phyloP scores from a whole-genome alignment of 2,329 filamentous ascomycete species.

The Fusarium sp. region DNA sequence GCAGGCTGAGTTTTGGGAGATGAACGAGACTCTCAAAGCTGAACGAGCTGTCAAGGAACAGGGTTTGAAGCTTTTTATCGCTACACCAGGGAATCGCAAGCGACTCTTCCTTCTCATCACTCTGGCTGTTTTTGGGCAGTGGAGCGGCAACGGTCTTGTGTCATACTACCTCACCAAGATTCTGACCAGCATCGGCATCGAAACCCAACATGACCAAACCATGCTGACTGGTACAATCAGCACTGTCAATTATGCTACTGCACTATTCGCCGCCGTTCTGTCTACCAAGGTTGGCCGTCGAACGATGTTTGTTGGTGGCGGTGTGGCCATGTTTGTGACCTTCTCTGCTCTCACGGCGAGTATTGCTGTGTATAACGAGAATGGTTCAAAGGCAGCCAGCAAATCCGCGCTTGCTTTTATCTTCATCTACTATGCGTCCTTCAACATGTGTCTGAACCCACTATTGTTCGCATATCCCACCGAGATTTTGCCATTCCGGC shows the following conservation, averaged over 20 bases:
- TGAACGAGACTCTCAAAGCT: conserved; percentile 26
- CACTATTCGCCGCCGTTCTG: conserved; percentile 12
- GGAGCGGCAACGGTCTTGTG: conserved; percentile 48
- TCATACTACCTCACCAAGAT: conserved; percentile 41
- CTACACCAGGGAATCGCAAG: conserved; percentile 42
- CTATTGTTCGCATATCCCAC: conserved; percentile 21
- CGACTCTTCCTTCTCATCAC: conserved; percentile 51
- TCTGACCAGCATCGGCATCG: conserved; percentile 40
- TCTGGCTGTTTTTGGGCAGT: conserved; percentile 57
- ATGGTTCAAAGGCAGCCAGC: conserved; percentile 18
- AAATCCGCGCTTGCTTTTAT: conserved; percentile 29
- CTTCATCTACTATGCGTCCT: conserved; percentile 30
- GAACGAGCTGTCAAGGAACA: conserved; percentile 23
- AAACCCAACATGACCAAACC: conserved; percentile 19
- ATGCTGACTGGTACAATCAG: conserved; percentile 24
- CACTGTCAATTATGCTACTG: conserved; percentile 24
- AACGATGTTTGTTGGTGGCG: conserved; percentile 24
- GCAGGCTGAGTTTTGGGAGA: conserved; percentile 28
- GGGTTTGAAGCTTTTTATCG: conserved; percentile 3
- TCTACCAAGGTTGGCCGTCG: conserved; percentile 25
- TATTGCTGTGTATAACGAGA: conserved; percentile 27
- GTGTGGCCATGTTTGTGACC: conserved; percentile 24
- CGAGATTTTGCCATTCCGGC: conserved; percentile 27
- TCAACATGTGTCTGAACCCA: conserved; percentile 28
- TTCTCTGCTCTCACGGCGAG: conserved; percentile 25